Evolutionary conservation across 1,139 yeast species (phyloP), one percentile per base, ranked within the genome.

Genomic region (Blastobotrys buckinghamii): DNA sequence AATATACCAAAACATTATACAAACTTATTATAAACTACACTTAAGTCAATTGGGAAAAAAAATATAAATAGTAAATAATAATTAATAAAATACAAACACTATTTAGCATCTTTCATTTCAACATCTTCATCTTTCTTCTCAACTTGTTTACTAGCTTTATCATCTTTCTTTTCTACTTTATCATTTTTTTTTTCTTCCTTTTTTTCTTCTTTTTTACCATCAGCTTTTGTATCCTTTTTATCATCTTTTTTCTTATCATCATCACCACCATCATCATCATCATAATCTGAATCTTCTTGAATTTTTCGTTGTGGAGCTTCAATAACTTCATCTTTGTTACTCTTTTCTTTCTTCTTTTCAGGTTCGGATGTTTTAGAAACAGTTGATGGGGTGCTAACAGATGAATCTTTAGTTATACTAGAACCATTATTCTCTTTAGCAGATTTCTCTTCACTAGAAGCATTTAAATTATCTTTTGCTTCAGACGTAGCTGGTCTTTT

Each of bases 211-310:
- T 51, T 49, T 51, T 50, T 48, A 17, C 44, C 51, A 36, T 50
- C 51, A 34, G 50, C 51, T 29, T 45, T 41, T 17, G 41, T 44
- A 39, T 40, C 39, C n/a, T 42, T 17, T 6, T 42, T 39, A n/a
- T 26, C n/a, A 19, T 41, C 51, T 24, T 42, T 29, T 16, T 42
- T 32, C 3, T 36, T 15, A 8, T 26, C 32, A 33, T 45, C 42
- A 40, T 27, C 50, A 36, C 51, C 55, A n/a, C 63, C 68, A 8
- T 70, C 76, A 36, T 78, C 88, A 51, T 84, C 94, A 63, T 86
- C 95, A 63, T 86, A 86, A 62, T 86, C 78, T 61, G 84, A 90
- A 62, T 86, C 95, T 60, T 85, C 95, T 47, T 83, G 90, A 24
- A 86, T 81, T 57, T 81, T 77, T 60, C 95, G 75, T 63, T 84